Base-by-base conservation (phyloP, 257 asterid genomes). In the Rubia yunnanensis region DNA sequence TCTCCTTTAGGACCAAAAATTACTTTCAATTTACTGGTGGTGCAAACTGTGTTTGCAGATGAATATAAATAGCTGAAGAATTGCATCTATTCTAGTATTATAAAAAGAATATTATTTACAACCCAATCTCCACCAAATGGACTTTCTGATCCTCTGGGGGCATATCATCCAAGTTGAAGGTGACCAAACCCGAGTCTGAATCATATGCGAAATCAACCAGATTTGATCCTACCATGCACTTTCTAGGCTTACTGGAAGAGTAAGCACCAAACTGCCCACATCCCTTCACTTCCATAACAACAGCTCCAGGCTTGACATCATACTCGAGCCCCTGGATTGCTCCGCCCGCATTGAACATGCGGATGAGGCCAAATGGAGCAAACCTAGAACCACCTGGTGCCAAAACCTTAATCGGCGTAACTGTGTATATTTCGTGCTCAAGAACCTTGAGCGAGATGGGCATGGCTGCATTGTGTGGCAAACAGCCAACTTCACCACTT, bases 331-430 rank as follows among this genome's bases (percentile, higher is more conserved):
- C 88, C 61, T 88, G 85, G 3, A 91, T 66, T 0, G 98, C 95
- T 49, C 95, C 96, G 27, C 96, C 92, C 0, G 83, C 83, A 57
- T 91, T 91, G 81, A 74, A 88, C 98, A 91, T 88, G 77, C 85
- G 78, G 10, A 88, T 77, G 41, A 91, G 94, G 30, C 98, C 95
- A 0, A 91, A 26, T 0, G 96, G 96, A 1, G 91, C 95, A 54
- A 91, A 88, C 34, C 65, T 64, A 68, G 79, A 46, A 7, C 80
- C 89, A 0, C 52, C 52, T 20, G 81, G 80, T 20, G 82, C 79
- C 63, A 88, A 23, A 6, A 39, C 76, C 76, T 79, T 79, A 31
- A 88, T 64, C 1, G 98, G 98, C 0, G 95, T 77, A 52, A 91
- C 73, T 22, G 95, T 85, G 81, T 48, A 86, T 20, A 84, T 74